Percentiles rank a stretch among this genome's conserved stretches.
phyloP scores from a whole-genome alignment of 2,329 filamentous ascomycete genomes.

The Fusarium albosuccineum region DNA sequence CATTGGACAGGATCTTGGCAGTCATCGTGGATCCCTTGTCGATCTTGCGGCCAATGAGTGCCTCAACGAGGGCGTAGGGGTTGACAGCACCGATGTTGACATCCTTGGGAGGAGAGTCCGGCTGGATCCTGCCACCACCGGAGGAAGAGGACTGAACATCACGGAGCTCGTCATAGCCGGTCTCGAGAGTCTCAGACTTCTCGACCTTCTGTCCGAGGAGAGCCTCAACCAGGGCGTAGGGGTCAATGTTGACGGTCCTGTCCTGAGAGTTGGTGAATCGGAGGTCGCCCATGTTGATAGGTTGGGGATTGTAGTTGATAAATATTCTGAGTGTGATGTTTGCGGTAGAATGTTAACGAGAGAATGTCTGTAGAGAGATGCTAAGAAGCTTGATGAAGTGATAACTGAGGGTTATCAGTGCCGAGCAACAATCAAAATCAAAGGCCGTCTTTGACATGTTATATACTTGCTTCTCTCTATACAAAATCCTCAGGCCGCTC shows the following conservation, averaged over 20 bases:
- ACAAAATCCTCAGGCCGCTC: too few relatives aligned
- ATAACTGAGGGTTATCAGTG: background rate
- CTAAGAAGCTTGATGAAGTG: background rate
- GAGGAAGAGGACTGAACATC: slow-evolving; percentile 41
- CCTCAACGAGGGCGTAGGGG: slow-evolving; percentile 60
- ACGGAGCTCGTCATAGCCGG: slow-evolving; percentile 52
- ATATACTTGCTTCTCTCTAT: too few relatives aligned
- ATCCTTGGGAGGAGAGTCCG: slow-evolving; percentile 55
- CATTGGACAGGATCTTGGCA: slow-evolving; percentile 54
- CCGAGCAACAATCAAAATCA: background rate
- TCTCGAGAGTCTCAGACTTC: slow-evolving; percentile 44
- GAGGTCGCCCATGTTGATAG: slow-evolving; percentile 35
- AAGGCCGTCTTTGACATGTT: background rate
- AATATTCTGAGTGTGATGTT: background rate
- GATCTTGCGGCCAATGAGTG: slow-evolving; percentile 57
- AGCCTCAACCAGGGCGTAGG: slow-evolving; percentile 55
- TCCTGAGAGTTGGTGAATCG: slow-evolving; percentile 23
- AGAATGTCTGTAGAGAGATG: background rate
- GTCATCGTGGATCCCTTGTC: slow-evolving; percentile 53
- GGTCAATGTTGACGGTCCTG: slow-evolving; percentile 47
- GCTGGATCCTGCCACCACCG: slow-evolving; percentile 30
- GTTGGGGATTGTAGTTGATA: background rate
- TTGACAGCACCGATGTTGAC: slow-evolving; percentile 57
- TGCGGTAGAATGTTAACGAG: background rate
- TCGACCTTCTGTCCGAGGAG: slow-evolving; percentile 53